Conservation (phyloP, 129 eudicot species). For the Flaveria linearis region DNA sequence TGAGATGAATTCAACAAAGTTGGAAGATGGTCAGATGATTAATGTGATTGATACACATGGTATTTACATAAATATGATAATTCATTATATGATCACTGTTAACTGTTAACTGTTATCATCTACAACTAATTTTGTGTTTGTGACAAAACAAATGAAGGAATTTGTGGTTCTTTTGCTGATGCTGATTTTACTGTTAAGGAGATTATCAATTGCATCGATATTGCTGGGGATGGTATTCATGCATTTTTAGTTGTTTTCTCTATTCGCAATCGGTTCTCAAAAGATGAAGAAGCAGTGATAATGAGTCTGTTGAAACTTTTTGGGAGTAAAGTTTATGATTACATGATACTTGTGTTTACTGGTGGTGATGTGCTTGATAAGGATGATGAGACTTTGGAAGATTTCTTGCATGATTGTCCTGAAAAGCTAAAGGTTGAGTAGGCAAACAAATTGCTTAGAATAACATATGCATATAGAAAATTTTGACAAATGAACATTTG, state of each 20-base stretch:
- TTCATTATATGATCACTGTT: no score
- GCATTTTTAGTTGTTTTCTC: slow-evolving; percentile 73
- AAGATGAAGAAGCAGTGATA: slow-evolving; percentile 67
- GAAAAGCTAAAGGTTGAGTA: slow-evolving; percentile 46
- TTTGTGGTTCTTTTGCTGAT: slow-evolving; percentile 60
- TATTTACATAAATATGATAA: slow-evolving; percentile 8
- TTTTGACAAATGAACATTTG: not conserved
- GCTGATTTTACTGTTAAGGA: slow-evolving; percentile 50
- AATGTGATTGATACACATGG: slow-evolving; percentile 93
- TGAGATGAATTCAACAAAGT: slow-evolving; percentile 53
- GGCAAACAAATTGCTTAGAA: no score
- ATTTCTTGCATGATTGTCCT: slow-evolving; percentile 47
- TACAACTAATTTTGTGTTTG: not conserved
- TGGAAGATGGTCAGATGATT: slow-evolving; percentile 63
- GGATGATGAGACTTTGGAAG: slow-evolving; percentile 50
- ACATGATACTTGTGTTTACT: slow-evolving; percentile 75
- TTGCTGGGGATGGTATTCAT: slow-evolving; percentile 90
- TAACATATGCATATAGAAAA: no score
- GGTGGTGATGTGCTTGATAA: slow-evolving; percentile 82
- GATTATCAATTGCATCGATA: slow-evolving; percentile 73
- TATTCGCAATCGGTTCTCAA: slow-evolving; percentile 59
- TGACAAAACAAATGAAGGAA: slow-evolving; percentile 44
- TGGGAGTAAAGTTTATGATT: slow-evolving; percentile 60
- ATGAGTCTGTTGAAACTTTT: slow-evolving; percentile 56
- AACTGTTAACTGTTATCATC: not conserved